Conservation (phyloP, 2,329 filamentous ascomycete species). For the Fusarium vanettenii region DNA sequence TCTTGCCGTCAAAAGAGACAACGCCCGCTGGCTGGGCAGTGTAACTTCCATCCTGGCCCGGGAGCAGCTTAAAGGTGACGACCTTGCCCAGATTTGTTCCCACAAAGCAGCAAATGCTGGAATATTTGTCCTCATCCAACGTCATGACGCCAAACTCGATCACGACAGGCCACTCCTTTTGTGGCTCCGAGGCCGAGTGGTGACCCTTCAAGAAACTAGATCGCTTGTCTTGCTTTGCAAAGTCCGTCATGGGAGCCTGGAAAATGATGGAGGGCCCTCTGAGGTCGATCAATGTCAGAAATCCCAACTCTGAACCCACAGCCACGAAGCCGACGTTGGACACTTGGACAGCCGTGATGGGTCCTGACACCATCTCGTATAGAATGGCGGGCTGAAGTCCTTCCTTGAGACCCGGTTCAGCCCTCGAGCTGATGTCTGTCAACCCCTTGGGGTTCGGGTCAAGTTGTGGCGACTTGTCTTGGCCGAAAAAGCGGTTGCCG, state of each 20-base stretch:
- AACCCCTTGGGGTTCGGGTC: slow-evolving; percentile 75
- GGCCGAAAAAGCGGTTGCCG: slow-evolving; percentile 78
- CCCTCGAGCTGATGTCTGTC: slow-evolving; percentile 78
- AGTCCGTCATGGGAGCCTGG: slow-evolving; percentile 76
- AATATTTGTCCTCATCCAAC: slow-evolving; percentile 93
- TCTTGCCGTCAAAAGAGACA: slow-evolving; percentile 71
- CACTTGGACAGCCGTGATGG: slow-evolving; percentile 81
- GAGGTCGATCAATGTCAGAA: slow-evolving; percentile 85
- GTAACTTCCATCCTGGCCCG: slow-evolving; percentile 75
- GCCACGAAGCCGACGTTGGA: slow-evolving; percentile 96
- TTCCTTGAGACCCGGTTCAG: slow-evolving; percentile 79
- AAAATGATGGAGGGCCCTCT: slow-evolving; percentile 89
- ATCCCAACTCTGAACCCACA: slow-evolving; percentile 85
- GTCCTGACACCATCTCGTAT: slow-evolving; percentile 84
- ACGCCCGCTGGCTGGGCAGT: slow-evolving; percentile 77
- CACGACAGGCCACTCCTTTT: slow-evolving; percentile 79
- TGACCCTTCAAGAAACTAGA: slow-evolving; percentile 73
- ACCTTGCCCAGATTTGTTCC: slow-evolving; percentile 88
- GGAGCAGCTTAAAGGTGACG: slow-evolving; percentile 90
- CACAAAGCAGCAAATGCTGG: slow-evolving; percentile 91
- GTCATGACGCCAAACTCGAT: slow-evolving; percentile 96
- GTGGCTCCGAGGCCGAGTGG: slow-evolving; percentile 49
- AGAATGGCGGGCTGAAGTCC: slow-evolving; percentile 84
- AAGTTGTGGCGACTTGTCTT: slow-evolving; percentile 62
- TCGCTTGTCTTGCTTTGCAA: slow-evolving; percentile 81